These are phyloP conservation scores for Lactifluus subvellereus DNA, from an alignment of 768 basidiomycete species.

Conservation along the genomic window DNA sequence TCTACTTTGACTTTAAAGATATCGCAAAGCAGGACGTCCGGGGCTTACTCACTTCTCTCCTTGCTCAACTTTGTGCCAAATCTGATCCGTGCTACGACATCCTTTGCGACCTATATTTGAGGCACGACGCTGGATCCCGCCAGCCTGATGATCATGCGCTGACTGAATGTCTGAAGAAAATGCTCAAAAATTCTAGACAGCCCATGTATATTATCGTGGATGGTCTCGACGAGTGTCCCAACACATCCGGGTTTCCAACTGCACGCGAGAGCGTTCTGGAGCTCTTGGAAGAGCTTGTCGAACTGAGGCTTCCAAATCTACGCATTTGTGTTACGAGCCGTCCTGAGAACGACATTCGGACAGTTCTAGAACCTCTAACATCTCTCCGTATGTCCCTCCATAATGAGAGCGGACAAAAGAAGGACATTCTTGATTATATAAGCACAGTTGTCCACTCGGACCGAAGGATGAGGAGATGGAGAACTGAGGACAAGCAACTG, in stretches of 20 bases:
- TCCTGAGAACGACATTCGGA: not conserved
- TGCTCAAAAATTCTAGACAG: not conserved
- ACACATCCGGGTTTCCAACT: not conserved
- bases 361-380: not conserved
- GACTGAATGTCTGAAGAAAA: not conserved
- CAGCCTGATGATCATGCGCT: not conserved
- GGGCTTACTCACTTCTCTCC: not conserved
- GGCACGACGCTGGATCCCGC: not conserved
- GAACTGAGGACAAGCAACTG: not conserved
- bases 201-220: not conserved
- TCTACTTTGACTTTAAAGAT: constrained; percentile 1
- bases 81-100: not conserved
- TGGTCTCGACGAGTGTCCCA: constrained; percentile 7
- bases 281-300: not conserved
- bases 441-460: not conserved
- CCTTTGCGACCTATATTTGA: not conserved
- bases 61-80: not conserved
- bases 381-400: not conserved
- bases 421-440: not conserved
- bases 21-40: not conserved
- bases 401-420: not conserved
- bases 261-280: not conserved
- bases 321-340: not conserved
- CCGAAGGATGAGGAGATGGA: not conserved
- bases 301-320: not conserved